Percentiles rank a stretch among this genome's conserved stretches.
Conservation (phyloP, 202 grass and related monocot genomes). For the Hordeum pubiflorum region DNA sequence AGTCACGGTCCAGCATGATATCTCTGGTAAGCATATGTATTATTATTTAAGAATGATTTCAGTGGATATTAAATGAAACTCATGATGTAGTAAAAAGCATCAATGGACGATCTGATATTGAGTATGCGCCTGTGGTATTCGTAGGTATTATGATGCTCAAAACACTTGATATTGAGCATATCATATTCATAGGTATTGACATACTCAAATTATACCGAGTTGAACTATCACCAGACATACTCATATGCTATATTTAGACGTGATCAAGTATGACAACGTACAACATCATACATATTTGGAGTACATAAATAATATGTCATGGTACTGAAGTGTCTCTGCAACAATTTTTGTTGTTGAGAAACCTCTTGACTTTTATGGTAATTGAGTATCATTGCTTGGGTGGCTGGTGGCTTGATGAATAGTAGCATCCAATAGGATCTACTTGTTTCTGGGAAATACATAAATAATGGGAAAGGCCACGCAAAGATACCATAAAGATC, state of each 20-base stretch:
- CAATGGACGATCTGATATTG: neutral
- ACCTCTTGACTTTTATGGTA: neutral
- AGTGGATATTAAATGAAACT: neutral
- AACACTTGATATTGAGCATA: neutral
- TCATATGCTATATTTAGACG: neutral
- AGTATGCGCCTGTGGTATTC: neutral
- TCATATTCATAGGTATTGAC: neutral
- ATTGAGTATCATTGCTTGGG: neutral
- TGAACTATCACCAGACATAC: neutral
- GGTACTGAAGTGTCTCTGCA: neutral
- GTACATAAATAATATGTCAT: neutral
- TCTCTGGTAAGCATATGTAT: conserved; percentile 37
- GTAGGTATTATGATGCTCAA: neutral
- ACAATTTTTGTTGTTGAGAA: neutral
- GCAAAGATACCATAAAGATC: neutral
- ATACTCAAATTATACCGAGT: neutral
- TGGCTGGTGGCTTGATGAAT: neutral
- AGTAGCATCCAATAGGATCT: neutral
- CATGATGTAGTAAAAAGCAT: neutral
- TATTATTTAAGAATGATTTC: neutral
- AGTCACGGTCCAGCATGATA: conserved; percentile 69
- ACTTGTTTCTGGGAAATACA: neutral
- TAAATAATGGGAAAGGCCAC: neutral
- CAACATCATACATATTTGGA: neutral
- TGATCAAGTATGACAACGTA: neutral